Base-by-base conservation (phyloP, 495 filamentous ascomycete genomes). In the Staphylotrichum longicolle region DNA sequence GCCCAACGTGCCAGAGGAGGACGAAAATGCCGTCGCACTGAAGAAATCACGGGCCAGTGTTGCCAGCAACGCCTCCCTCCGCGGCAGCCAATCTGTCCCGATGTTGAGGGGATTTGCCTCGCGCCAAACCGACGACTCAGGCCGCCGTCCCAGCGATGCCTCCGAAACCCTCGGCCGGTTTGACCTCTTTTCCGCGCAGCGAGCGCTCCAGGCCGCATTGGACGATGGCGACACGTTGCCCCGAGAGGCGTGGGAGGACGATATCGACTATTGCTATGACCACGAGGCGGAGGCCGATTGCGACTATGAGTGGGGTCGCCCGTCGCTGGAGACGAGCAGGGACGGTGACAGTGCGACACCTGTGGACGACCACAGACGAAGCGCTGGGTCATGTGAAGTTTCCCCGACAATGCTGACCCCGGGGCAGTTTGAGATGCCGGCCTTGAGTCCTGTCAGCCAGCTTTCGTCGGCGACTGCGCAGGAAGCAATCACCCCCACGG, bases 211-310 rank as follows among this genome's bases (percentile, higher is more conserved):
- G 46, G 69, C 60, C 11, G 66, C 64, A 7, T 14, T 70, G 39
- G 70, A 68, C 4, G 69, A 78, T 53, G 70, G 82, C 33, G 83
- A 86, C n/a, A 58, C 65, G 4, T 34, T 67, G 7, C 33, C 58
- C 7, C 67, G 69, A 42, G 82, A 86, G 48, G 87, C 81, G 27
- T 98, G 93, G 93, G 93, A 98, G 67, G 90, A 92, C 47, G 91
- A 93, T 66, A 93, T 98, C 66, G 93, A 96, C 70, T 97, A 89
- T 72, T 94, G 88, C 71, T 98, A 97, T 68, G 90, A 96, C 63
- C 85, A 94, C 72, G 91, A 87, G 50, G 91, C 88, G 7, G 93
- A 97, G 72, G 91, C 91, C 2, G 85, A 91, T 66, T 96, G 89
- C 68, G 85, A 97, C 65, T 96, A 92, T 63, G 88, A 94, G 61